These are phyloP conservation scores for Phytopythium chamaehyphon DNA, from an alignment of 352 stramenopile species.

Conservation along the genomic window DNA sequence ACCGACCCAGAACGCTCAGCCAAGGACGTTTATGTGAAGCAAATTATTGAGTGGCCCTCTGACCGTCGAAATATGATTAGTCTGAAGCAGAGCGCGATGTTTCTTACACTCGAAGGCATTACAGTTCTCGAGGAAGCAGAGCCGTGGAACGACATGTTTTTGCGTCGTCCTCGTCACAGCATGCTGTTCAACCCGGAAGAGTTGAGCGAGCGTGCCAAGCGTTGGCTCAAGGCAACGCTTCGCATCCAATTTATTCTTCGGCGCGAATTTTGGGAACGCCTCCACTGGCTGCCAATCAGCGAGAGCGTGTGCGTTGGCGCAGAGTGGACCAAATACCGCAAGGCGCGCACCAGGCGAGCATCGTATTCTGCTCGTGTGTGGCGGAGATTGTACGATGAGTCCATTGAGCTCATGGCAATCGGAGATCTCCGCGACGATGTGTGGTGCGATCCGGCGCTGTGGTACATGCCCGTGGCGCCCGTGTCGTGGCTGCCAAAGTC, in stretches of 20 bases:
- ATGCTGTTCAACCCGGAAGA: conserved; percentile 22
- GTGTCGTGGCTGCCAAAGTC: conserved; percentile 36
- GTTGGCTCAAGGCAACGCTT: conserved; percentile 30
- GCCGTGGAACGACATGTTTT: conserved; percentile 42
- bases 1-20: conserved; percentile 4
- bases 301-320: conserved; percentile 31
- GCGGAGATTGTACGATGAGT: conserved; percentile 40
- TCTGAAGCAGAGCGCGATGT: conserved; percentile 34
- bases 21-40: conserved; percentile 15
- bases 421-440: conserved; percentile 29
- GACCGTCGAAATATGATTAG: conserved; percentile 37
- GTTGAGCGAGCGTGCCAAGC: conserved; percentile 17
- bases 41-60: conserved; percentile 32
- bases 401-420: conserved; percentile 39
- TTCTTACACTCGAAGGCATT: conserved; percentile 20
- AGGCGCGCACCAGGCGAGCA: conserved; percentile 32
- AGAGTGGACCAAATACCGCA: conserved; percentile 34
- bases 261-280: conserved; percentile 41
- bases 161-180: conserved; percentile 20
- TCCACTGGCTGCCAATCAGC: conserved; percentile 46
- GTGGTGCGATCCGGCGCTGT: conserved; percentile 38
- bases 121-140: conserved; percentile 17
- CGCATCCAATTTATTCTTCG: conserved; percentile 40
- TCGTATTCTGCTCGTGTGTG: conserved; percentile 31
- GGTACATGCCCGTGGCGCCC: conserved; percentile 39